Evolutionary conservation across 176 grass and related monocot genomes (phyloP), one percentile per base, ranked within the genome.

Genomic region (Hyparrhenia diplandra): DNA sequence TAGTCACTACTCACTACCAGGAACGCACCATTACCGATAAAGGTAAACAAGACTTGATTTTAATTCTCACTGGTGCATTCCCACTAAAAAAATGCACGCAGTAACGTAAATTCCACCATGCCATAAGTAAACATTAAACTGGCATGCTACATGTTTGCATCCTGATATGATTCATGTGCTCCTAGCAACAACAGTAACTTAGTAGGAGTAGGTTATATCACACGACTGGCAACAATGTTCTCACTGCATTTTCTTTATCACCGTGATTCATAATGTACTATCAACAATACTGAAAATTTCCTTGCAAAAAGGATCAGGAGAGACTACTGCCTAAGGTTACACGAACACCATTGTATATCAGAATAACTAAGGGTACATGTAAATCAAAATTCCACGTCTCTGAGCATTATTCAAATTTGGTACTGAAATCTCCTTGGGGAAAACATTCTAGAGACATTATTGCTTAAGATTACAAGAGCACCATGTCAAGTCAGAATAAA

Each of bases 191-290:
- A 39, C 13, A 10, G 13, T 42, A 69, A n/a, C 21, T 70, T 25
- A 43, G 25, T 27, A 25, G 43, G 80, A 83, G 78, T 83, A 71
- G 31, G 34, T 6, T 52, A 52, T 86, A 57, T 74, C 46, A 55
- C 58, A 64, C 36, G 32, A 62, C 29, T 76, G 13, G 24, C 59
- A 36, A 64, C 41, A 14, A 4, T 65, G 11, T 39, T 68, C 25
- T 76, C 14, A 49, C 27, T 47, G 25, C 39, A 49, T 43, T 9
- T 73, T 24, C 13, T 71, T 71, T 45, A n/a, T 37, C 20, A 55
- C 10, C 20, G 1, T 51, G 46, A 46, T 34, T 55, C 11, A n/a
- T 58, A 27, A 58, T 17, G 8, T 30, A 31, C 2, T 41, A 13
- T 5, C 28, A 23, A 67, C 21, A 57, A 28, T 30, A 75, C 16